Evolutionary conservation across 192 early-diverging fungal species (phyloP).

Genomic region (Umbelopsis vinacea): DNA sequence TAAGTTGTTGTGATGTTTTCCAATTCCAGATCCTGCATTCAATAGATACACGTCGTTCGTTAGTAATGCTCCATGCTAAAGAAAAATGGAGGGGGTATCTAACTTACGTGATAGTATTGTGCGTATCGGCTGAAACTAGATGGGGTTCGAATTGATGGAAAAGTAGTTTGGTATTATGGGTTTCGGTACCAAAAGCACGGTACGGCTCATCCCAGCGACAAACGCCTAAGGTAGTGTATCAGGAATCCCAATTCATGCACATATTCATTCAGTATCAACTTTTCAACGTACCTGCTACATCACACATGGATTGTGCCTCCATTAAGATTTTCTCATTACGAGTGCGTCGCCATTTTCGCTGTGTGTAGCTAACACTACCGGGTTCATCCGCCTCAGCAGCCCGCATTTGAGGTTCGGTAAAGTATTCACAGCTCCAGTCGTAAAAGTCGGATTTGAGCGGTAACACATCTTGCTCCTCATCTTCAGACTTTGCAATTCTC

Average conservation of each 20-base stretch:
- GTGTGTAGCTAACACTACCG: slow-evolving; percentile 75
- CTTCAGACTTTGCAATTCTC: neutral
- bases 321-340: slow-evolving; percentile 68
- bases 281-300: slow-evolving; percentile 50
- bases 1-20: slow-evolving; percentile 63
- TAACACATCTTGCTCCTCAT: slow-evolving; percentile 44
- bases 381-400: slow-evolving; percentile 79
- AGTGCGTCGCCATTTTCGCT: slow-evolving; percentile 71
- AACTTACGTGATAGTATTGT: slow-evolving; percentile 66
- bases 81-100: neutral
- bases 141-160: slow-evolving; percentile 91
- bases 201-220: slow-evolving; percentile 64
- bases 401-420: slow-evolving; percentile 87
- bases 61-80: neutral
- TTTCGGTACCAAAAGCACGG: slow-evolving; percentile 55
- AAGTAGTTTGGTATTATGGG: slow-evolving; percentile 53
- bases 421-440: slow-evolving; percentile 88
- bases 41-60: neutral
- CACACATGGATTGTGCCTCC: slow-evolving; percentile 54
- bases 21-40: slow-evolving; percentile 74
- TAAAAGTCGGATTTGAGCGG: slow-evolving; percentile 72
- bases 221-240: slow-evolving; percentile 35
- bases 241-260: no score
- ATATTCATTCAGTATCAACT: neutral
- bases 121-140: slow-evolving; percentile 74